Evolutionary conservation across 495 filamentous ascomycete genomes (phyloP), one percentile per base, ranked within the genome.

Genomic region (Wilcoxina mikolae): DNA sequence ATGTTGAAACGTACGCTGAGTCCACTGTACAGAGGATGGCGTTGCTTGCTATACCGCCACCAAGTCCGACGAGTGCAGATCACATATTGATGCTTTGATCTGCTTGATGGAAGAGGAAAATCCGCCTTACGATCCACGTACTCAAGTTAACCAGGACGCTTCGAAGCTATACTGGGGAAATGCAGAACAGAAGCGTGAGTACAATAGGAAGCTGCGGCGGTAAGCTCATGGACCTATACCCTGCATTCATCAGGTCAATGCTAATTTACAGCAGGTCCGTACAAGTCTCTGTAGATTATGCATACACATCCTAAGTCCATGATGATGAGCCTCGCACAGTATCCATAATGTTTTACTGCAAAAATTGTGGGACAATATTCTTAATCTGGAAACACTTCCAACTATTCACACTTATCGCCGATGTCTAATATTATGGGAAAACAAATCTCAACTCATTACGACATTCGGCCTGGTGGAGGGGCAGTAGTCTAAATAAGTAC

Each of bases 91-190:
- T 35, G 85, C 84, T 1, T 84, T 96, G 53, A 78, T 95, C 55
- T 77, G 77, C 18, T 76, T 85, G 0, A 70, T 96, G 38, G 90
- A 95, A 66, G 88, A 95, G 38, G 86, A 91, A 39, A 72, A 74
- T 0, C 88, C 90, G 0, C 80, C 85, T 0, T 96, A 90, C 62
- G 93, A 98, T 65, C 91, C 91, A 0, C 74, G 91, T 51, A 93
- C 85, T 9, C 75, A 85, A 0, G 89, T 98, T 25, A 82, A 95
- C 59, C 82, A 78, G 2, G 89, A 94, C 59, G 91, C 90, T 5
- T 79, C 84, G 17, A 85, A 79, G 66, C 69, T 96, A 20, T 94
- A 81, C 65, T 98, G 91, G 91, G 89, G 88, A 3, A 73, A 74
- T 0, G 67, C 76, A 3, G 82, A 90, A 0, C 81, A 89, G 29